These are phyloP conservation scores for Fusarium solani-melongenae DNA, from an alignment of 2,329 filamentous ascomycete species.

Conservation along the genomic window DNA sequence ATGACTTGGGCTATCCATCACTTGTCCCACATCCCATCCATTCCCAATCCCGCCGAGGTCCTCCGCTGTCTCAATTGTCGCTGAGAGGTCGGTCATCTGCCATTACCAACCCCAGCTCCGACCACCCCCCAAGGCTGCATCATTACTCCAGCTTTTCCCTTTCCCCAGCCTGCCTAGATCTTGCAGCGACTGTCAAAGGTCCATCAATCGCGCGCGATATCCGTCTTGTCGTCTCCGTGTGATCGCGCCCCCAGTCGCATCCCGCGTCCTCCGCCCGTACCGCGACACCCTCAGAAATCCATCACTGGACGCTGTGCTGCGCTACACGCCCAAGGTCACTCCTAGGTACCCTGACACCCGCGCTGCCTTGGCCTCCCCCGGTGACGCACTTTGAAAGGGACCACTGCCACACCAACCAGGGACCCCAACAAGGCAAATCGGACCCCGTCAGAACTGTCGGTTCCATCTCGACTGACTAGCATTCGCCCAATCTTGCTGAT, in stretches of 20 bases:
- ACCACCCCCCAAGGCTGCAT: constrained; percentile 20
- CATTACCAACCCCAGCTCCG: constrained; percentile 25
- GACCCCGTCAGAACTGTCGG: neutral
- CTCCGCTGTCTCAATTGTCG: constrained; percentile 31
- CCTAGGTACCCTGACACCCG: neutral
- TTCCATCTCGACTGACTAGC: constrained; percentile 33
- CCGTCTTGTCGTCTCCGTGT: constrained; percentile 3
- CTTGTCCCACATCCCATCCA: constrained; percentile 32
- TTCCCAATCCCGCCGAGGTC: constrained; percentile 18
- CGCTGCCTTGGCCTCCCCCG: constrained; percentile 17
- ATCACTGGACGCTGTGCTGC: constrained; percentile 12
- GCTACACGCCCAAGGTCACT: neutral
- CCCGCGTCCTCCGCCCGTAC: constrained; percentile 32
- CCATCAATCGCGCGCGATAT: constrained; percentile 4
- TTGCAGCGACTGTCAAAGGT: constrained; percentile 3
- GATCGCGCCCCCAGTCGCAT: constrained; percentile 11
- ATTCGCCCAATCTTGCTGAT: constrained; percentile 31
- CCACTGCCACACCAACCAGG: constrained; percentile 30
- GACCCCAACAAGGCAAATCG: constrained; percentile 32
- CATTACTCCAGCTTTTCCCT: constrained; percentile 28
- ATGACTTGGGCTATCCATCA: constrained; percentile 30
- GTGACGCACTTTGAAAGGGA: constrained; percentile 36
- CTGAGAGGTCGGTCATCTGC: constrained; percentile 36
- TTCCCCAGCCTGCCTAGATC: constrained; percentile 16
- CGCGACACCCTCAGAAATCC: constrained; percentile 25